These are phyloP conservation scores for Lachancea fermentati DNA, from an alignment of 805 yeast species.

Conservation along the genomic window DNA sequence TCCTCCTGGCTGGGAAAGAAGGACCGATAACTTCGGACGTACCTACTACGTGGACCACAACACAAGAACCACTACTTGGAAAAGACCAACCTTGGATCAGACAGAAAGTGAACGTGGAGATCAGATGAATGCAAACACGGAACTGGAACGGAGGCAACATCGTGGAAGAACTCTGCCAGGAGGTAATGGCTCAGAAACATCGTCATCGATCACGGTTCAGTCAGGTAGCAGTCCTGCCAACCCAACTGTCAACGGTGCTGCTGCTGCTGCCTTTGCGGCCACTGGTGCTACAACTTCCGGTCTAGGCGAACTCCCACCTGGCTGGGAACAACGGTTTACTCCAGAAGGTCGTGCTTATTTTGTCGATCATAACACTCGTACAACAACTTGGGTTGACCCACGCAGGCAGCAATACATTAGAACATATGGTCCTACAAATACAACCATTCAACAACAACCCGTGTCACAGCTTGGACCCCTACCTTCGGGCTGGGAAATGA, in stretches of 20 bases:
- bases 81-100: slow-evolving; percentile 82
- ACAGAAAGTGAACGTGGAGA: slow-evolving; percentile 58
- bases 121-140: slow-evolving; percentile 64
- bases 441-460: slow-evolving; percentile 96
- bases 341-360: slow-evolving; percentile 98
- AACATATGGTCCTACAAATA: slow-evolving; percentile 77
- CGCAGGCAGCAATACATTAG: slow-evolving; percentile 97
- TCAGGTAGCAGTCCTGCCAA: slow-evolving; percentile 43
- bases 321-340: slow-evolving; percentile 98
- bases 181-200: slow-evolving; percentile 29
- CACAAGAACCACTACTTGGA: slow-evolving; percentile 98
- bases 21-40: slow-evolving; percentile 96
- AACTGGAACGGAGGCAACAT: slow-evolving; percentile 86
- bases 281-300: slow-evolving; percentile 88
- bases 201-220: slow-evolving; percentile 35
- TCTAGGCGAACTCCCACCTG: slow-evolving; percentile 93
- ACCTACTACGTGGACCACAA: slow-evolving; percentile 98
- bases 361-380: slow-evolving; percentile 98
- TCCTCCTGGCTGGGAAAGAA: slow-evolving; percentile 98
- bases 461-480: slow-evolving; percentile 96
- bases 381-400: slow-evolving; percentile 99
- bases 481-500: slow-evolving; percentile 99
- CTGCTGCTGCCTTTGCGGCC: slow-evolving; percentile 62
- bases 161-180: slow-evolving; percentile 88
- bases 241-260: slow-evolving; percentile 46